A percentile compares a stretch with the other conserved stretches of the same genome.
phyloP scores from a whole-genome alignment of 2,329 filamentous ascomycete genomes.

The Beauveria rudraprayagi region DNA sequence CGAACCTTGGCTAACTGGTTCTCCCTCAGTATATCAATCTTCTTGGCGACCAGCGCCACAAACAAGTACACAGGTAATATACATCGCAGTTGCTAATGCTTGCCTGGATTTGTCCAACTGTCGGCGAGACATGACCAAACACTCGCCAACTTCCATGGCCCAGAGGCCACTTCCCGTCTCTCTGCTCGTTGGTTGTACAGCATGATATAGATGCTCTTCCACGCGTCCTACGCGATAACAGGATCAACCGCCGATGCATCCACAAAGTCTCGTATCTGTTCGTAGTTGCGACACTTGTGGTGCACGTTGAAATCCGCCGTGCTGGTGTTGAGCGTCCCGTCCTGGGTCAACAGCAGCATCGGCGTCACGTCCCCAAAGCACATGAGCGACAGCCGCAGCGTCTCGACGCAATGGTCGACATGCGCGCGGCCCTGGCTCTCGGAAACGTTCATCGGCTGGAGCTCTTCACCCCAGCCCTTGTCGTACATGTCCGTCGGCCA shows the following conservation, averaged over 20 bases:
- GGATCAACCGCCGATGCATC: neutral
- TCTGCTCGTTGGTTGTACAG: neutral
- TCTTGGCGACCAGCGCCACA: neutral
- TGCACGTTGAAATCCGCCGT: conserved; percentile 4
- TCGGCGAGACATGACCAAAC: neutral
- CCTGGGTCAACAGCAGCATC: neutral
- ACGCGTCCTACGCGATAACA: neutral
- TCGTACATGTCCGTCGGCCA: conserved; percentile 8
- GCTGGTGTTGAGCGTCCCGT: conserved; percentile 1
- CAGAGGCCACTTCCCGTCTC: neutral
- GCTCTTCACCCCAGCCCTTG: neutral
- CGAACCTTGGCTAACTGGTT: no score
- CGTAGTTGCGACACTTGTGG: conserved; percentile 9
- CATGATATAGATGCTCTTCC: neutral
- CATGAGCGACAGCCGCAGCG: conserved; percentile 14
- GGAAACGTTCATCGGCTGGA: neutral
- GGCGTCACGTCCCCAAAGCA: conserved; percentile 14
- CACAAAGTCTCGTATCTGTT: conserved; percentile 1
- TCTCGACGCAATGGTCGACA: conserved; percentile 14
- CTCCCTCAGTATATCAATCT: neutral
- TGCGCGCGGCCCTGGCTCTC: neutral
- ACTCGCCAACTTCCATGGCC: neutral
- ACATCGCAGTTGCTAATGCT: no score
- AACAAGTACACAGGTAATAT: no score
- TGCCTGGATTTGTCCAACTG: neutral